Evolutionary conservation across 768 basidiomycete genomes (phyloP), one percentile per base, ranked within the genome.

Genomic region (Kwoniella botswanensis): DNA sequence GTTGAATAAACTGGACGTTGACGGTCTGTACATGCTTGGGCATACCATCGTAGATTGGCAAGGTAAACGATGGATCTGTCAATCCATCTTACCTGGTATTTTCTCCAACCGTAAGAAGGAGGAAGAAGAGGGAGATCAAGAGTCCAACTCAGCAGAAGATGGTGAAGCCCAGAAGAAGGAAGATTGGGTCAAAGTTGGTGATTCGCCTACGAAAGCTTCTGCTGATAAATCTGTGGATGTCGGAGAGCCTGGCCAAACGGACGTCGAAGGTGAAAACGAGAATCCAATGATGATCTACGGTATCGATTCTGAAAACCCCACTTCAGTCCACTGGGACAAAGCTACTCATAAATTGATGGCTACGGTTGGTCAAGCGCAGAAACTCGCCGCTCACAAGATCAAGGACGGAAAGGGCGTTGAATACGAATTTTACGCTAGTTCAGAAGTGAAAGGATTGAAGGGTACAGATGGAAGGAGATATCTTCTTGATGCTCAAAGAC

Each of bases 221-320:
- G 70, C 41, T 24, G 73, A 72, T 22, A 68, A 71, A 58, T 70
- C 54, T 4, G 67, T 57, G 22, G 63, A 57, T 21, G 64, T 59
- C 12, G 68, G 54, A 4, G 64, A 70, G 17, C 0, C 35, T 35
- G 63, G 11, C 11, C 22, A 44, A 17, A 58, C 64, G n/a, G 73
- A 76, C 26, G 57, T 24, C 1, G 74, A 77, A 13, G 74, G 75
- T 35, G 63, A 78, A 2, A 57, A 74, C 13, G 80, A 83, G 22
- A 81, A 82, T 54, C 83, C 84, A 62, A 76, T 85, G 21, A 85
- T 86, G 79, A 85, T 86, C 62, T 86, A 86, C 75, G 86, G 86
- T 59, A 68, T 82, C 61, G 84, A 86, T 74, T 82, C 83, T 42
- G 86, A 86, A 67, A 71, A 80, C 21, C 78, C 77, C 43, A 74